A percentile compares a stretch with the other conserved stretches of the same genome.
phyloP scores from a whole-genome alignment of 2,329 filamentous ascomycete genomes.

The Aureobasidium zeae region DNA sequence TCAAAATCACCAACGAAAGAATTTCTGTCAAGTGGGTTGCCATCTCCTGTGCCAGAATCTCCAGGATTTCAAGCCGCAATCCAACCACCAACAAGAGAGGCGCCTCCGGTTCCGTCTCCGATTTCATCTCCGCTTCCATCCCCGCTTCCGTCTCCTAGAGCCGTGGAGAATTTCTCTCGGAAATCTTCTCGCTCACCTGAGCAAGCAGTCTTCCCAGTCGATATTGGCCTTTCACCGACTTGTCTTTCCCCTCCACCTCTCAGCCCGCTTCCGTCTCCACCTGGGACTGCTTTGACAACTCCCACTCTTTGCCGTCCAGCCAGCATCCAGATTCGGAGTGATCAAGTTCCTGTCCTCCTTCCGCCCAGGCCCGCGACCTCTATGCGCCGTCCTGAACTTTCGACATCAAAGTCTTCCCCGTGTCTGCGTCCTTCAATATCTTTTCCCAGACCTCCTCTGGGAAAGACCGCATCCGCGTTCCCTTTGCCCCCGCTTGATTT shows the following conservation, averaged over 20 bases:
- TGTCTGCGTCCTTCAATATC: background rate
- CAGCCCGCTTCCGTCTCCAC: background rate
- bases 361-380: slow-evolving; percentile 26
- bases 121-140: too few species aligned
- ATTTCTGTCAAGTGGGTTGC: too few species aligned
- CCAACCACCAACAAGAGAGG: too few species aligned
- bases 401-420: slow-evolving; percentile 9
- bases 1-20: slow-evolving; percentile 1
- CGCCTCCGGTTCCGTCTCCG: too few species aligned
- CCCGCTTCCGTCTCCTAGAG: background rate
- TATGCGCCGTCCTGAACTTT: slow-evolving; percentile 15
- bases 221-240: slow-evolving; percentile 1
- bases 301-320: slow-evolving; percentile 31
- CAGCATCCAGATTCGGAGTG: slow-evolving; percentile 37
- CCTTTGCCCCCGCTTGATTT: slow-evolving; percentile 22
- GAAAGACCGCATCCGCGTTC: slow-evolving; percentile 3
- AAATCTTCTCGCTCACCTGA: slow-evolving; percentile 2
- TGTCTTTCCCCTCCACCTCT: slow-evolving; percentile 2
- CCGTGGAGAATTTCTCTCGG: slow-evolving; percentile 8
- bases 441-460: background rate
- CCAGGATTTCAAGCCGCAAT: too few species aligned
- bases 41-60: too few species aligned
- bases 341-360: slow-evolving; percentile 36
- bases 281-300: background rate
- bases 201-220: slow-evolving; percentile 20